Evolutionary conservation across 169 alveolate species (phyloP), one percentile per base, ranked within the genome.

Genomic region (Babesia caballi): DNA sequence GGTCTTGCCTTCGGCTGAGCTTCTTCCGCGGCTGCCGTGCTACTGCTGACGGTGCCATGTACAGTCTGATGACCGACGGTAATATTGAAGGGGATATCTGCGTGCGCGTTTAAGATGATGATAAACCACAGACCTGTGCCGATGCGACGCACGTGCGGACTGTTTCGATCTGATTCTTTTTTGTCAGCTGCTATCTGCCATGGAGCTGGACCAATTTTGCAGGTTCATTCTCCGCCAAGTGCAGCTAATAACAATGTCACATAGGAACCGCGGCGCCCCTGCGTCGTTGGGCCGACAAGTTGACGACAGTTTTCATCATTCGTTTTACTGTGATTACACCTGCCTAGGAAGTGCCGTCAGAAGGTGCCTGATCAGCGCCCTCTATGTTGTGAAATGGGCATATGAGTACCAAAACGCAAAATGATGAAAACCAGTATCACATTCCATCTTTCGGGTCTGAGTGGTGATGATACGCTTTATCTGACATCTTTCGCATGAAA

Each of bases 401-500:
- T 53, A 40, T 52, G 69, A 59, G 66, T 67, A 67, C 56, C 21
- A 25, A 44, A 21, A 40, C 53, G 59, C 38, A 52, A n/a, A 30
- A 63, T 67, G 71, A 71, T 78, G 76, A 60, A 44, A 59, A 44
- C 40, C 33, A 38, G 63, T 32, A 52, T 61, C 58, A 46, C 59
- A 50, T 42, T 70, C 84, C 84, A 81, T 71, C 88, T 80, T 80
- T 80, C 88, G 88, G 88, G 88, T 58, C 88, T 58, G 88, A 80
- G 25, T 9, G 49, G n/a, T 80, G 83, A 80, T 80, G 83, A 80
- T 66, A 54, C 51, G 11, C 2, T 33, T 42, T 2, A 14, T 80
- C 83, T 70, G 82, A 80, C 42, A 3, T 23, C 19, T 23, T 23
- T 52, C 59, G 87, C 87, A 78, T 78, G 88, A 54, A 70, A 76